Evolutionary conservation across 2,329 filamentous ascomycete species (phyloP), one percentile per base, ranked within the genome.

Genomic region (Graphilbum fragrans): DNA sequence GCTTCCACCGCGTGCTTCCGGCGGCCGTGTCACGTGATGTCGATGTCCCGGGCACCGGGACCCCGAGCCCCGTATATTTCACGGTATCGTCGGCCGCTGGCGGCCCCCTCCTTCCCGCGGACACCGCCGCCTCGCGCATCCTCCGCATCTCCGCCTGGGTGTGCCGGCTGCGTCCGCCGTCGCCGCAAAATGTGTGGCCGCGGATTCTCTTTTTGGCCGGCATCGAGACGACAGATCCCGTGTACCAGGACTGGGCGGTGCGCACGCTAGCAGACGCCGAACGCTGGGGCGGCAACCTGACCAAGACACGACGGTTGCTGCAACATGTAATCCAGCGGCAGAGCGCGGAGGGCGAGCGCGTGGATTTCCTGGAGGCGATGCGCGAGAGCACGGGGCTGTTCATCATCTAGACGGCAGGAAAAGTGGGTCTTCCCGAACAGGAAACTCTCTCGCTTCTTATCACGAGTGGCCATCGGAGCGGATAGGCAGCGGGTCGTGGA

Each of bases 191-290:
- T 20, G 34, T 50, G 4, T 50, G 48, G 49, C 43, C 45, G 21
- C 42, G 48, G 19, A 44, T 47, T 20, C 35, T 51, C 7, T 50
- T 52, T 23, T 37, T 45, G 8, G 48, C 50, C 8, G 47, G 50
- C 32, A 45, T 48, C 9, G 48, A 52, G 47, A 45, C 48, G 19
- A 21, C 43, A 10, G 50, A 52, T 36, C 44, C 45, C 25, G 45
- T 49, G 9, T 41, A 48, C 31, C 45, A 47, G 8, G 50, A 52
- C 39, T 50, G 50, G 50, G 37, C 17, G 10, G 33, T 43, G 16
- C 32, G 27, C 22, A 43, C 37, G 25, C 33, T 43, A 7, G 18
- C 34, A 8, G 37, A 39, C 11, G 41, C 41, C 37, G 37, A 43
- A 33, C 32, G 17, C 8, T 39, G 37, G 41, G 41, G 41, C 27